These are phyloP conservation scores for Haplosporangium gracile DNA, from an alignment of 192 early-diverging fungal genomes.

Conservation along the genomic window DNA sequence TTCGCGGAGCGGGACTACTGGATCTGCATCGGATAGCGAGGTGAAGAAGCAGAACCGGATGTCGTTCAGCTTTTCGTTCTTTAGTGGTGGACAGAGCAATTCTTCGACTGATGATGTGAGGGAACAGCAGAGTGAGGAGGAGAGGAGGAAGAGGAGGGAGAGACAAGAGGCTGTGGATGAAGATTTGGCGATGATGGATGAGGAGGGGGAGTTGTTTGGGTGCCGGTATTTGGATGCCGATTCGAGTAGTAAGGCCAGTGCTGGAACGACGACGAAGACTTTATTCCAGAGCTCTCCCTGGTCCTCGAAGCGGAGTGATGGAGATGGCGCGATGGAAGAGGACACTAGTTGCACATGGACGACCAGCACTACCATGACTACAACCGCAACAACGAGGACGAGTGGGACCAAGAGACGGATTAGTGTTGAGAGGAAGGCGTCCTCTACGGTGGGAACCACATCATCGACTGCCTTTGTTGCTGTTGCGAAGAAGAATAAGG, in stretches of 20 bases:
- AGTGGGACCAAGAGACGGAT: constrained; percentile 26
- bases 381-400: background rate
- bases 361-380: background rate
- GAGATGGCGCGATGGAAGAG: background rate
- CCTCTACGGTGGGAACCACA: background rate
- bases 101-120: constrained; percentile 9
- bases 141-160: constrained; percentile 2
- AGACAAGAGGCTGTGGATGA: constrained; percentile 20
- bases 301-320: background rate
- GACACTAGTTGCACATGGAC: too few species aligned
- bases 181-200: constrained; percentile 28
- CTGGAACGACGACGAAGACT: background rate
- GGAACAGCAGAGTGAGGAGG: background rate
- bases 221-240: constrained; percentile 17
- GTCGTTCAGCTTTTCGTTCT: constrained; percentile 48
- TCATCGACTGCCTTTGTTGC: background rate
- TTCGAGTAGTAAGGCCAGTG: background rate
- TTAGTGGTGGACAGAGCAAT: constrained; percentile 14
- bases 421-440: constrained; percentile 3
- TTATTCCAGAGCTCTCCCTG: constrained; percentile 17
- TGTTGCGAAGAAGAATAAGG: background rate
- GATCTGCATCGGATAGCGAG: constrained; percentile 9
- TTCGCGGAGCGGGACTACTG: constrained; percentile 12
- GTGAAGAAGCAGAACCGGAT: constrained; percentile 31
- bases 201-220: constrained; percentile 41